A percentile compares a stretch with the other conserved stretches of the same genome.
Conservation (phyloP, 2,329 filamentous ascomycete species). For the Colletotrichum tropicicola region DNA sequence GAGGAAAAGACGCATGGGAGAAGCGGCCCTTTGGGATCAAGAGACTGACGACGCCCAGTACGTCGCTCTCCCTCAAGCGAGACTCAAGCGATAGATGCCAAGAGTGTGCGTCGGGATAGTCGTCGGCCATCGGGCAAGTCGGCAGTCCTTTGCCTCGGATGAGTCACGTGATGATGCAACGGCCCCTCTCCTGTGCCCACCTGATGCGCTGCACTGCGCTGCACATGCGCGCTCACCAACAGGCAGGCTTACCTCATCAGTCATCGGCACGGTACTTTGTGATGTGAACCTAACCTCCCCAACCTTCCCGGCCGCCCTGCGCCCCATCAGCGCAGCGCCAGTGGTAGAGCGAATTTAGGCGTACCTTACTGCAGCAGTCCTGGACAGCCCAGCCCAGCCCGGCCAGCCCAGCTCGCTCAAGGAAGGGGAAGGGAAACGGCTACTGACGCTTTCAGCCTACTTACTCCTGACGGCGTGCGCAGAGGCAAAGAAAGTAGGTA, state of each 20-base stretch:
- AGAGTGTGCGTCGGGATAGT: not conserved
- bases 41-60: slow-evolving; percentile 13
- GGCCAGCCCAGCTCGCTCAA: not conserved
- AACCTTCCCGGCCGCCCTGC: slow-evolving; percentile 10
- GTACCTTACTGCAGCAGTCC: not conserved
- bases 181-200: not conserved
- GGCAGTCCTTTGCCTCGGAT: not conserved
- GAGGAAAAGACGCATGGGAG: not conserved
- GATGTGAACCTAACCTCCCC: not conserved
- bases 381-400: not conserved
- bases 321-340: slow-evolving; percentile 4
- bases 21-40: not conserved
- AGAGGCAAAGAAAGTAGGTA: too few relatives aligned
- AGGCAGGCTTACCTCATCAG: slow-evolving; percentile 16
- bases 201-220: not conserved
- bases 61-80: not conserved
- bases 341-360: not conserved
- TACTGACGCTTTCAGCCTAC: not conserved
- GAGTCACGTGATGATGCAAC: slow-evolving; percentile 7
- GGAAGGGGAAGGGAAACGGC: not conserved
- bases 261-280: slow-evolving; percentile 21
- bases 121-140: slow-evolving; percentile 4
- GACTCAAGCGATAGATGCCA: slow-evolving; percentile 7
- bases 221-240: not conserved
- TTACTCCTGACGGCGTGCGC: not conserved